Base-by-base conservation (phyloP, 2,329 filamentous ascomycete species). In the Colletotrichum brevisporum region DNA sequence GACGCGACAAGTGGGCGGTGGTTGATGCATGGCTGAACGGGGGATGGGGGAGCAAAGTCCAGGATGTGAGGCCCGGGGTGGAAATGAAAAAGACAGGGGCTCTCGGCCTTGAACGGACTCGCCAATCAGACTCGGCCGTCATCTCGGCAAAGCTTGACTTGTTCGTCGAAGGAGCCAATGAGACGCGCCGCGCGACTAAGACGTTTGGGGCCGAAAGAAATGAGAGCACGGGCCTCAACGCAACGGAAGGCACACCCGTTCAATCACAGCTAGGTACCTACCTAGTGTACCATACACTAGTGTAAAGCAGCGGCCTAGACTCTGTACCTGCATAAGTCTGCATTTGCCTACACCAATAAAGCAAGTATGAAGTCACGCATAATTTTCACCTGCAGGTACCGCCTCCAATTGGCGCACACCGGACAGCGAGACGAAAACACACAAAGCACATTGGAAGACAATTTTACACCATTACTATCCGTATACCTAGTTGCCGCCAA, bases 81-180 rank as follows among this genome's bases (percentile, higher is more conserved):
- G 63, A 67, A 67, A 67, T 69, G 67, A 69, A 50, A 58, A 55
- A 9, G 39, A 57, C 63, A 52, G 27, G 63, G 52, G 21, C 52
- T 15, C 27, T 53, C 16, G 52, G 31, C 52, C 50, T 41, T 21
- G 52, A 47, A 50, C 16, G 27, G 13, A 12, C 47, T 67, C 57
- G 63, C 67, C 67, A 70, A 68, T 70, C 63, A 70, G 58, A 67
- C 57, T 53, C 47, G 57, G 64, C 52, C 57, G 15, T 63, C 57
- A 68, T 68, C 67, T 70, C 67, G 57, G 67, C 67, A 70, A 70
- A 67, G 64, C 63, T 70, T 59, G 63, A 70, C 56, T 56, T 48
- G n/a, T 58, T 51, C 57, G 12, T 15, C 13, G 12, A 48, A 54
- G 47, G 26, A 68, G 36, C 67, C 67, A 70, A 70, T 70, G 43